These are phyloP conservation scores for Fistulinella staudtii DNA, from an alignment of 1,284 basidiomycete genomes.

Conservation along the genomic window DNA sequence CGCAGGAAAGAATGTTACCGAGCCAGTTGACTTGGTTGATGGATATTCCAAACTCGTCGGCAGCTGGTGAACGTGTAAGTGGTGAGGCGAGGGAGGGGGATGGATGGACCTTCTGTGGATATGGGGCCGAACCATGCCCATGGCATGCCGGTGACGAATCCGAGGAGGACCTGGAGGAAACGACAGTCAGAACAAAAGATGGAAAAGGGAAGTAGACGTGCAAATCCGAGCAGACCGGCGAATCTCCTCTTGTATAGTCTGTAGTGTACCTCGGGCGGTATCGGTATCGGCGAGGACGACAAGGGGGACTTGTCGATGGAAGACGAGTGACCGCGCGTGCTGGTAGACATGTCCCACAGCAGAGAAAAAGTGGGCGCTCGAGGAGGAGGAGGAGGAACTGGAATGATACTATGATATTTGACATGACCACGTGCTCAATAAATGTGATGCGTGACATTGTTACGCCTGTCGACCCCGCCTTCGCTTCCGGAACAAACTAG, in stretches of 20 bases:
- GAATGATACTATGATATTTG: neutral
- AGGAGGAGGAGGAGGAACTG: neutral
- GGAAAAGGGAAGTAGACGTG: constrained; percentile 28
- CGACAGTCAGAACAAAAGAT: neutral
- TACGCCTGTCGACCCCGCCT: constrained; percentile 4
- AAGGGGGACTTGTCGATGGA: constrained; percentile 4
- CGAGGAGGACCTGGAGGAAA: constrained; percentile 49
- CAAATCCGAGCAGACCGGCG: constrained; percentile 58
- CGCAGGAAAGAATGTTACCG: constrained; percentile 57
- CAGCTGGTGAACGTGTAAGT: constrained; percentile 38
- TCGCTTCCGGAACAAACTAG: constrained; percentile 28
- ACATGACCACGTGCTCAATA: too few relatives aligned
- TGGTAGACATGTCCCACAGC: too few relatives aligned
- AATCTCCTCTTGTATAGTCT: constrained; percentile 66
- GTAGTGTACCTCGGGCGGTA: constrained; percentile 33
- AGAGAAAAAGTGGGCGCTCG: neutral
- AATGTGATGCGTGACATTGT: neutral
- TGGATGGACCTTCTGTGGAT: constrained; percentile 51
- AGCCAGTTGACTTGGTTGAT: constrained; percentile 74
- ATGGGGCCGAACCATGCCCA: constrained; percentile 79
- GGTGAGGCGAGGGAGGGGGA: too few relatives aligned
- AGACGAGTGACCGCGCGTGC: neutral
- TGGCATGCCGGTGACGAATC: constrained; percentile 57
- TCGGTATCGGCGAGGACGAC: neutral
- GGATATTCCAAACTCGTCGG: constrained; percentile 56